Evolutionary conservation across 495 filamentous ascomycete species (phyloP).

Genomic region (Wilcoxina mikolae): DNA sequence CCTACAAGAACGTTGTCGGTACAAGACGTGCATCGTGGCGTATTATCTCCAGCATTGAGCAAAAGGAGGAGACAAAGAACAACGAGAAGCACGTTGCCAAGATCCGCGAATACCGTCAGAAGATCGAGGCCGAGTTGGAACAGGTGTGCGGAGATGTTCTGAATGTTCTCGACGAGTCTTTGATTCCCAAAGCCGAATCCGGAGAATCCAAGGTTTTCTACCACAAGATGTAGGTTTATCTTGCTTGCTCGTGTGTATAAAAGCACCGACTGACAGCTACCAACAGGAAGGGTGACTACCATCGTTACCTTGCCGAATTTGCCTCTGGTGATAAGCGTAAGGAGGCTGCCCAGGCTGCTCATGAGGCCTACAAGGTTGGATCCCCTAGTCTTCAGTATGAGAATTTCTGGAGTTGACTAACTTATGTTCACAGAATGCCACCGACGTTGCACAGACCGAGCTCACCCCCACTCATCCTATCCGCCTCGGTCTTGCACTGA

Average conservation of each 20-base stretch:
- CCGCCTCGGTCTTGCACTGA: constrained; percentile 91
- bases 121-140: constrained; percentile 97
- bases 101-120: constrained; percentile 96
- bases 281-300: constrained; percentile 98
- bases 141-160: constrained; percentile 98
- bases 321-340: constrained; percentile 98
- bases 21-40: constrained; percentile 98
- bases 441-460: constrained; percentile 94
- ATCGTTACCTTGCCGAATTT: constrained; percentile 98
- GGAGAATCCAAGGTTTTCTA: constrained; percentile 99
- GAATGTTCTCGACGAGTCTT: constrained; percentile 80
- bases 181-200: constrained; percentile 95
- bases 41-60: constrained; percentile 99
- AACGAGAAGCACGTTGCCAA: constrained; percentile 90
- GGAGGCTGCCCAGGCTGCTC: constrained; percentile 84
- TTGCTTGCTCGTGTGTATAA: neutral
- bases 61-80: constrained; percentile 99
- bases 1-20: constrained; percentile 99
- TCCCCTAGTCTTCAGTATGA: neutral
- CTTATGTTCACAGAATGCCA: constrained; percentile 54
- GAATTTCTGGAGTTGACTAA: constrained; percentile 4
- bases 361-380: constrained; percentile 94
- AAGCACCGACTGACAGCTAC: constrained; percentile 1
- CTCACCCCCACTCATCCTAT: constrained; percentile 97
- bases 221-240: constrained; percentile 87